Evolutionary conservation across 2,329 filamentous ascomycete genomes (phyloP), one percentile per base, ranked within the genome.

Genomic region (Fusarium sacchari): DNA sequence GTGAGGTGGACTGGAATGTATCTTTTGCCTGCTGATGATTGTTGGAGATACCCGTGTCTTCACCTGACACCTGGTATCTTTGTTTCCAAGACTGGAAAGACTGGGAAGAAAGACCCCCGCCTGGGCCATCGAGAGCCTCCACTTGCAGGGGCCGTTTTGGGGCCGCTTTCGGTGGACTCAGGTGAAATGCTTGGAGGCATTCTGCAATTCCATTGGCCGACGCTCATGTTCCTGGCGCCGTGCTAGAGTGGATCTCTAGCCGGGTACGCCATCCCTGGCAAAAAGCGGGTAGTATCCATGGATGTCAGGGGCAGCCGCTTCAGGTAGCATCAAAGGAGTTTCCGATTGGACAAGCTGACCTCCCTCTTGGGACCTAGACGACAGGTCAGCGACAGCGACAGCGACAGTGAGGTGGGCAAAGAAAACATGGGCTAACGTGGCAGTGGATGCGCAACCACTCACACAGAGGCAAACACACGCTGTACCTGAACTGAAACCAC

Each of bases 341-440:
- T 69, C 72, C 72, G 72, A 74, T 74, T 74, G 72, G 72, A 13
- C 47, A 20, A 20, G 8, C 40, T 26, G 28, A 24, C 44, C 50
- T 34, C 56, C 50, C 26, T 53, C 37, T 39, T 32, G 36, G 40
- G 68, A 57, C 40, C 56, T 49, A 63, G 64, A 71, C 43, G 44
- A 71, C 52, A 71, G 40, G 47, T 59, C 60, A 28, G 47, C 28
- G 28, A 40, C 61, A 69, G 28, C 39, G 43, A 53, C 44, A 53
- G n/a, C n/a, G n/a, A n/a, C n/a, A n/a, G n/a, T n/a, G n/a, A n/a
- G n/a, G 20, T 49, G 32, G 34, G 50, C 50, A 34, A 50, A 64
- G 20, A 49, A 61, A 50, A 50, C 63, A 74, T 56, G 71, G 71
- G 72, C 46, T 59, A 75, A 73, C 68, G 72, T 74, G 72, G 72